These are phyloP conservation scores for Exserohilum turcica DNA, from an alignment of 2,329 filamentous ascomycete species.

Conservation along the genomic window DNA sequence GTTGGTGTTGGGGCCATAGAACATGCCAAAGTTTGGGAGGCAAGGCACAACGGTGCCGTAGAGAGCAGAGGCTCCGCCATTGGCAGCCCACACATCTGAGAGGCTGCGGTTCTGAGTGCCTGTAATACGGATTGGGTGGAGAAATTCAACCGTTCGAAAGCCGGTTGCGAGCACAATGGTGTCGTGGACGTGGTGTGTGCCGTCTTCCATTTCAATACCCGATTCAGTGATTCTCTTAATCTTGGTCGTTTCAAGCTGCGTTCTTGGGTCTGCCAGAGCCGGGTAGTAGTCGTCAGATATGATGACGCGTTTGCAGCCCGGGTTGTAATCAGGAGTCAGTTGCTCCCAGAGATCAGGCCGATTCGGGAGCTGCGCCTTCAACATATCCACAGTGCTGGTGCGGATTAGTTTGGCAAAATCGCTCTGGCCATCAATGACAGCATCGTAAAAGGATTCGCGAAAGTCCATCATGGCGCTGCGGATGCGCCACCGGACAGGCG, in stretches of 20 bases:
- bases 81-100: constrained; percentile 59
- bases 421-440: constrained; percentile 51
- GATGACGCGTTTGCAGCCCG: constrained; percentile 62
- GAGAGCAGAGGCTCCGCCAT: constrained; percentile 58
- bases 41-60: constrained; percentile 37
- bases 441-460: constrained; percentile 56
- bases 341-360: constrained; percentile 59
- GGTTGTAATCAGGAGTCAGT: constrained; percentile 59
- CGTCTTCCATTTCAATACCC: constrained; percentile 54
- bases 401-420: constrained; percentile 51
- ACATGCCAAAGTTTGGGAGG: constrained; percentile 53
- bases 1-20: constrained; percentile 63
- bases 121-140: constrained; percentile 61
- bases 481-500: constrained; percentile 57
- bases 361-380: constrained; percentile 56
- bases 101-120: constrained; percentile 53
- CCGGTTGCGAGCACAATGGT: constrained; percentile 64
- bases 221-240: constrained; percentile 55
- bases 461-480: constrained; percentile 61
- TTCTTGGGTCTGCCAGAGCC: constrained; percentile 54
- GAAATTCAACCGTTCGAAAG: constrained; percentile 64
- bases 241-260: constrained; percentile 56
- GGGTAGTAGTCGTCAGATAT: constrained; percentile 63
- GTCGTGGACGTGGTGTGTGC: constrained; percentile 56
- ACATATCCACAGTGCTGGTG: constrained; percentile 42